Base-by-base conservation (phyloP, 2,329 filamentous ascomycete species). In the Endoconidiophora polonica region DNA sequence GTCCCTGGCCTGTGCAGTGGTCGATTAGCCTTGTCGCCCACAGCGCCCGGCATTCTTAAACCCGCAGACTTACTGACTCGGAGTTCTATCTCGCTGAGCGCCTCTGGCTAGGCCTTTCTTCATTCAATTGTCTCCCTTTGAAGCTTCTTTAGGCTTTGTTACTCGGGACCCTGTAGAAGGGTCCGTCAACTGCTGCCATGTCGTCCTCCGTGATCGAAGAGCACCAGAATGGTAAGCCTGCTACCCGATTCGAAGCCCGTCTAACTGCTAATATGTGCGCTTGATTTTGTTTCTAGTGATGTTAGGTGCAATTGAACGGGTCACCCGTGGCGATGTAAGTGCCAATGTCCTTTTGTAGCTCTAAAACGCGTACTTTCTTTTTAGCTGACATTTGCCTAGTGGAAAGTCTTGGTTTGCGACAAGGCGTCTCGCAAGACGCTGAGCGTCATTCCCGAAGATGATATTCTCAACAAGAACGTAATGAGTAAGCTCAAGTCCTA, bases 351-450 rank as follows among this genome's bases (percentile, higher is more conserved):
- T 9, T 37, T 20, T 4, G 18, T 14, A 29, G 20, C 12, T 18
- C 12, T 18, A 18, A 4, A 20, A 5, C 5, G 10, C 22, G 12
- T 14, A 5, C 20, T 12, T 29, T 10, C 18, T 5, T 6, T 16
- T n/a, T 48, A 29, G 24, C 45, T 52, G 22, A 48, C 24, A n/a
- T 7, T 14, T 5, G 6, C 47, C 49, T 57, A 95, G 87, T 98
- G 91, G 91, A 98, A 96, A 76, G 85, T 95, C 57, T 70, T 98
- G 58, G 81, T 98, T 48, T 72, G 95, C 59, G 91, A 98, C 67
- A 80, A 85, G 57, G 73, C 71, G 51, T 88, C 86, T 62, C 81
- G 81, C 63, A 88, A 83, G 65, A 76, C 98, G 58, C 74, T 98
- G 59, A 94, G 90, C 71, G 83, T 86, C 44, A 77, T 90, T 62